Conservation (phyloP, 1,284 basidiomycete species). For the Cerioporus squamosus region DNA sequence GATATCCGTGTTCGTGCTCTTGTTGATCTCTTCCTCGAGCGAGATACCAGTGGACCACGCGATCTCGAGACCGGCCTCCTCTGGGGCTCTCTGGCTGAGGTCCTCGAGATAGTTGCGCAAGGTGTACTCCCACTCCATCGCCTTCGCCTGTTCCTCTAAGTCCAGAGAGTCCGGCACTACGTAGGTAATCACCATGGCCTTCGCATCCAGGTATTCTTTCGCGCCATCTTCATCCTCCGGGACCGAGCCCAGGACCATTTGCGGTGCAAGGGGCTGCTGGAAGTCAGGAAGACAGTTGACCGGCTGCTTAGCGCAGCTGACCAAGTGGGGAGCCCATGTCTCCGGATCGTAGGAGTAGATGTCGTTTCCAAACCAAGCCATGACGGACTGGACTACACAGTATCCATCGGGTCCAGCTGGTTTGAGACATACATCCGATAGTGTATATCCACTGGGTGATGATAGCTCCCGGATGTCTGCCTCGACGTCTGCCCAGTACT, state of each 20-base stretch:
- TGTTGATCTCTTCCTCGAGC: constrained; percentile 94
- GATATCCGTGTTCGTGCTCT: constrained; percentile 94
- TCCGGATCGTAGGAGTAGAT: constrained; percentile 70
- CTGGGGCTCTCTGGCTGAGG: constrained; percentile 50
- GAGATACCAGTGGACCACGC: constrained; percentile 92
- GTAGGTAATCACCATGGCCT: constrained; percentile 86
- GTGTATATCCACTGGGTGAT: too few relatives aligned
- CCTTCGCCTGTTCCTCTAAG: constrained; percentile 55
- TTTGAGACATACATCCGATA: constrained; percentile 8
- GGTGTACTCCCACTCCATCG: constrained; percentile 90
- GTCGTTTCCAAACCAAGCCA: constrained; percentile 88
- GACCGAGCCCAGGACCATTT: constrained; percentile 89
- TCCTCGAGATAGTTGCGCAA: constrained; percentile 69
- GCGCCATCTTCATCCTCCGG: constrained; percentile 53
- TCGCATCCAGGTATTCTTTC: constrained; percentile 69
- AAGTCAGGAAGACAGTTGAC: constrained; percentile 91
- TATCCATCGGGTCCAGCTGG: constrained; percentile 81
- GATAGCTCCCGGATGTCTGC: too few relatives aligned
- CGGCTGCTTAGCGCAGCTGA: constrained; percentile 79
- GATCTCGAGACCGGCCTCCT: constrained; percentile 71
- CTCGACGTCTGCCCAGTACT: too few relatives aligned
- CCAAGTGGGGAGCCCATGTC: constrained; percentile 75
- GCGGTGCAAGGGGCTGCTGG: constrained; percentile 89
- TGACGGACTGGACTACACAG: constrained; percentile 92
- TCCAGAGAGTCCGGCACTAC: constrained; percentile 89